Base-by-base conservation (phyloP, 768 basidiomycete species). In the Boletus edulis region DNA sequence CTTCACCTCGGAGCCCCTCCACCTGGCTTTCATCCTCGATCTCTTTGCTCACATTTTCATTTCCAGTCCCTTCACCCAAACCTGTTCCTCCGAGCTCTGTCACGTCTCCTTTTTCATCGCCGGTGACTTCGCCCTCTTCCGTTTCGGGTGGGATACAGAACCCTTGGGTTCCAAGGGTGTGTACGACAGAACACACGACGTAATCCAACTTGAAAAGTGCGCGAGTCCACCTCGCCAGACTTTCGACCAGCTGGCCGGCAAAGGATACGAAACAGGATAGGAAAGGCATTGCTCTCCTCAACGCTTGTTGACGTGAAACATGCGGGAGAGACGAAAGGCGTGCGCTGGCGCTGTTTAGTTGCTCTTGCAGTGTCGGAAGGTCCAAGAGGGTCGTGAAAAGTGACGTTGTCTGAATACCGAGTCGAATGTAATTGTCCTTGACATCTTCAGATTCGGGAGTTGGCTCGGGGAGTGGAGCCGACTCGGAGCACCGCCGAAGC, bases 11-110 rank as follows among this genome's bases (percentile, higher is more conserved):
- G 22, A 98, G 76, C 0, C 97, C 97, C 64, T 99, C 97, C 8
- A 98, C 90, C 63, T 99, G 96, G 63, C 90, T 89, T 72, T 98
- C 94, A 53, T 98, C 94, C 65, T 95, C 87, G 50, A 98, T 94
- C 66, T 98, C 91, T 63, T 94, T 88, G 76, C 91, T 94, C 53
- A 94, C 88, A 63, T 98, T 89, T 68, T 96, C 83, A 31, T 77
- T 75, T 0, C 97, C 97, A 3, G 81, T 76, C 2, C 97, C 97
- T 61, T 90, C 85, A 3, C 97, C 97, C 49, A 99, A 73, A 4
- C 97, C 97, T 3, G 89, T 82, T 5, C 96, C 96, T 35, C 80
- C 90, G 7, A 78, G 76, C 22, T 75, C 73, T n/a, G 78, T 76
- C 10, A 74, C 69, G 3, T 66, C 58, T 9, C 67, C 67, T 2